These are phyloP conservation scores for Zopfia rhizophila DNA, from an alignment of 2,329 filamentous ascomycete species.

Conservation along the genomic window DNA sequence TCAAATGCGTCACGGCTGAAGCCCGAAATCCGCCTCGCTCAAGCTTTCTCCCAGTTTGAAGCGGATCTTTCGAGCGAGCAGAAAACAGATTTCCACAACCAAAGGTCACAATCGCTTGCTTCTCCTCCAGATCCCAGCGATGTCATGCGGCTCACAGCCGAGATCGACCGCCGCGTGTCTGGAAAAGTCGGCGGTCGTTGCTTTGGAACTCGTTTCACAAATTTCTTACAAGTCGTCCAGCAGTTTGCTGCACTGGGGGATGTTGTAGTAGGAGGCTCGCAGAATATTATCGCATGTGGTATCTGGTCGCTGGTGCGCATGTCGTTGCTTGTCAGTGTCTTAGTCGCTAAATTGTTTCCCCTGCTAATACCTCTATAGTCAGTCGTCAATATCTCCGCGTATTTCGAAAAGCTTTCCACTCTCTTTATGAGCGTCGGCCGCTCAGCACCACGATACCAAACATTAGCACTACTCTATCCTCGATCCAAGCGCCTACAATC, in stretches of 20 bases:
- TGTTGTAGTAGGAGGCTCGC: conserved; percentile 54
- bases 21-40: conserved; percentile 53
- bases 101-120: conserved; percentile 22
- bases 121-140: conserved; percentile 45
- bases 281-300: conserved; percentile 58
- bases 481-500: conserved; percentile 47
- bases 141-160: conserved; percentile 55
- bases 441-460: conserved; percentile 51
- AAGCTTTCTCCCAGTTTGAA: conserved; percentile 56
- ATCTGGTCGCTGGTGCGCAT: conserved; percentile 59
- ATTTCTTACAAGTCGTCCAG: conserved; percentile 54
- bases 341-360: conserved; percentile 18
- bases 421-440: conserved; percentile 53
- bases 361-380: conserved; percentile 31
- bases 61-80: conserved; percentile 49
- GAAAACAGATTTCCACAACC: conserved; percentile 41
- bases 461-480: conserved; percentile 49
- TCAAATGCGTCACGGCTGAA: conserved; percentile 36
- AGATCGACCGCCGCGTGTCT: conserved; percentile 42
- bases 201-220: conserved; percentile 55
- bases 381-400: conserved; percentile 37
- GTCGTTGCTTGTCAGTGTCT: conserved; percentile 51
- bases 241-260: conserved; percentile 58
- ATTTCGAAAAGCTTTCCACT: conserved; percentile 50
- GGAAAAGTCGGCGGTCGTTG: conserved; percentile 37